Evolutionary conservation across 2,329 filamentous ascomycete species (phyloP).

Genomic region (Colletotrichum salicis): DNA sequence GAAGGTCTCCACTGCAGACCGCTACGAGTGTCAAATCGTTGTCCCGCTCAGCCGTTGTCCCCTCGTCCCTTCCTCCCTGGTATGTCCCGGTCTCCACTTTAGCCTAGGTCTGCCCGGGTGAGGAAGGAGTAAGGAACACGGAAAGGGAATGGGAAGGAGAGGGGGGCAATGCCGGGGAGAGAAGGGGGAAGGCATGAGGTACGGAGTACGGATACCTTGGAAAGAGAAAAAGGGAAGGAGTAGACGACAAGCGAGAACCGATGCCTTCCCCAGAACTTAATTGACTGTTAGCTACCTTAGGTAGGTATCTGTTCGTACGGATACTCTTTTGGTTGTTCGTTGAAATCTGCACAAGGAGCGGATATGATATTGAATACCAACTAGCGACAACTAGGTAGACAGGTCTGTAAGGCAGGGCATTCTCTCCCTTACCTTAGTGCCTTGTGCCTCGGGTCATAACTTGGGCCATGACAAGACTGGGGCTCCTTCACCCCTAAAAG

Average conservation of each 20-base stretch:
- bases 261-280: neutral
- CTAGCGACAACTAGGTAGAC: neutral
- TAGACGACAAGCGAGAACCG: neutral
- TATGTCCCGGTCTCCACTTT: neutral
- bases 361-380: neutral
- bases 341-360: neutral
- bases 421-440: neutral
- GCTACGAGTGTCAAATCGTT: neutral
- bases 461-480: neutral
- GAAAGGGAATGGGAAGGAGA: neutral
- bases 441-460: neutral
- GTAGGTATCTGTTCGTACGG: no score
- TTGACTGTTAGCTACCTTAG: neutral
- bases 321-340: neutral
- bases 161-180: neutral
- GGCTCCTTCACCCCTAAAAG: slow-evolving; percentile 13
- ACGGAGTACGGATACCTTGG: no score
- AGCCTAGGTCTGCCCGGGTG: neutral
- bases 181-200: neutral
- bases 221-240: neutral
- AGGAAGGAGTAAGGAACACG: neutral
- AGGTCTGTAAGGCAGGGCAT: neutral
- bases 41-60: slow-evolving; percentile 6
- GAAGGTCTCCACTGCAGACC: neutral
- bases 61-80: slow-evolving; percentile 12